Percentiles rank a stretch among this genome's conserved stretches.
These are phyloP conservation scores for Gliomastix tumulicola DNA, from an alignment of 2,329 filamentous ascomycete genomes.

Conservation along the genomic window DNA sequence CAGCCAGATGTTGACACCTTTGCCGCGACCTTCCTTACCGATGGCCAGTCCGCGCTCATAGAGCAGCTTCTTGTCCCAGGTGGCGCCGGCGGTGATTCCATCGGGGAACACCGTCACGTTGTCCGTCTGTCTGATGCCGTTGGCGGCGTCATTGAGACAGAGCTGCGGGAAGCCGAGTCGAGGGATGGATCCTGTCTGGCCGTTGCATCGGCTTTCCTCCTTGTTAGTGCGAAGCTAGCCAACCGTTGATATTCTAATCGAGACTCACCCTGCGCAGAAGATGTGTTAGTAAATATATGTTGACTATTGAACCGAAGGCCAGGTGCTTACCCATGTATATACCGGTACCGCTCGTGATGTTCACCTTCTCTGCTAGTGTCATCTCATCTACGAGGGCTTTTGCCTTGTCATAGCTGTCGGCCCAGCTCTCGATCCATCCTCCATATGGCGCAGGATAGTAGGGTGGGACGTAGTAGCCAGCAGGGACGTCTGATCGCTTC, in stretches of 20 bases:
- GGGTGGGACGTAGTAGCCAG: slow-evolving; percentile 32
- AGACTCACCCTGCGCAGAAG: slow-evolving; percentile 4
- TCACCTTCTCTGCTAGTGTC: slow-evolving; percentile 76
- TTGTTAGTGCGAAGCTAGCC: too few relatives aligned
- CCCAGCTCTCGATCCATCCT: slow-evolving; percentile 65
- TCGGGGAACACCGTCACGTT: slow-evolving; percentile 72
- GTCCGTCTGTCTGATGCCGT: slow-evolving; percentile 67
- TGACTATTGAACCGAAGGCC: not conserved
- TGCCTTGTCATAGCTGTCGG: slow-evolving; percentile 63
- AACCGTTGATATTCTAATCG: not conserved
- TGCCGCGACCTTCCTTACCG: slow-evolving; percentile 65
- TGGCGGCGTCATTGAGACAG: slow-evolving; percentile 64
- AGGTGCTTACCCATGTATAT: slow-evolving; percentile 55
- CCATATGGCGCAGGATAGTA: slow-evolving; percentile 70
- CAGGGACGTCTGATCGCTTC: slow-evolving; percentile 6
- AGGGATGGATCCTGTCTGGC: slow-evolving; percentile 66
- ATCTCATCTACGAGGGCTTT: slow-evolving; percentile 62
- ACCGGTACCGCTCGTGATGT: slow-evolving; percentile 66
- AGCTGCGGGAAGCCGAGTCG: slow-evolving; percentile 67
- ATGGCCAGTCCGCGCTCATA: slow-evolving; percentile 61
- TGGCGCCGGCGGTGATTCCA: slow-evolving; percentile 70
- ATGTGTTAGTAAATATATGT: not conserved
- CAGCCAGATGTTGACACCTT: slow-evolving; percentile 65
- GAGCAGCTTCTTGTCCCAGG: slow-evolving; percentile 67
- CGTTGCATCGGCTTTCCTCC: slow-evolving; percentile 61